Base-by-base conservation (phyloP, 176 grass and related monocot genomes). In the Paspalum vaginatum region DNA sequence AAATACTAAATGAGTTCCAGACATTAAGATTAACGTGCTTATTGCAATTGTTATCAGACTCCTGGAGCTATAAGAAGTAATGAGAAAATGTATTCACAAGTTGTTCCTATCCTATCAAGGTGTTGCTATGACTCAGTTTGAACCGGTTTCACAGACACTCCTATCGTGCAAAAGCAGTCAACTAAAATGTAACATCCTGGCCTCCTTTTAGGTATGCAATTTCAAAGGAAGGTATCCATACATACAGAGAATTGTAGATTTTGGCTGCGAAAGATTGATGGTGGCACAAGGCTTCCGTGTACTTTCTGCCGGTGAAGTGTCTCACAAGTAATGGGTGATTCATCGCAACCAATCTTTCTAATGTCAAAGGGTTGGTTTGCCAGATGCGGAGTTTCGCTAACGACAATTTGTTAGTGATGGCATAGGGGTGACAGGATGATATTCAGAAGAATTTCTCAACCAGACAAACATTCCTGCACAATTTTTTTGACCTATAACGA, bases 111-210 rank as follows among this genome's bases (percentile, higher is more conserved):
- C 68, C 64, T 76, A 83, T 73, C 77, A 41, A 68, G 57, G 25
- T 76, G 79, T 56, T 72, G 21, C 41, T 39, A 83, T 69, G 79
- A 75, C 73, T 61, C 5, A 62, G 77, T 75, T 88, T 88, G 71
- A 88, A 85, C 69, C 11, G 53, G 24, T 54, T 66, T 68, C 68
- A 18, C 12, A 73, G 11, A 42, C 66, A 92, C 79, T 84, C 32
- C 68, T 22, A 68, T 61, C 72, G 82, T 61, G 18, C 43, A 88
- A 79, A 76, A 76, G 64, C 82, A 83, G 86, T 89, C 93, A 93
- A 84, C 79, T 85, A 84, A 84, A 89, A 93, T 73, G 87, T 83
- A 82, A 87, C 85, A 79, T 91, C 87, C 60, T 82, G 61, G 59
- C 11, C 26, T 45, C 72, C 87, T 92, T 89, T 87, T 91, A 97